Conservation (phyloP, 2,329 filamentous ascomycete species). For the Paraconiothyrium brasiliense region DNA sequence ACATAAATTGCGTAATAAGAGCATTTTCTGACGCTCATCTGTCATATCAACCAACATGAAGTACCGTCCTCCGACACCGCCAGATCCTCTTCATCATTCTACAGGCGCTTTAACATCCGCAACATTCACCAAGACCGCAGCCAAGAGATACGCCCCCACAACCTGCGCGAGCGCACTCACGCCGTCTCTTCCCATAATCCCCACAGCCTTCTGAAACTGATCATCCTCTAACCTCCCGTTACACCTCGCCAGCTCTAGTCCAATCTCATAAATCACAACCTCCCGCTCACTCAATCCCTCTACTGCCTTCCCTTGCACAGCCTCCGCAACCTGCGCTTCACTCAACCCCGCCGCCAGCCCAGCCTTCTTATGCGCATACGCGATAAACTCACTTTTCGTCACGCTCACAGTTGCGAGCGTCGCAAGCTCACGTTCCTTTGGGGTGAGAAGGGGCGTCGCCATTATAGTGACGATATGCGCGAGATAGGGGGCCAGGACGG, state of each 20-base stretch:
- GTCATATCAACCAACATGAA: no score
- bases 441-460: slow-evolving; percentile 11
- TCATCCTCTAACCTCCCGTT: slow-evolving; percentile 11
- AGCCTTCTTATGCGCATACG: slow-evolving; percentile 20
- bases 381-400: slow-evolving; percentile 12
- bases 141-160: slow-evolving; percentile 17
- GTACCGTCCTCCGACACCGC: no score
- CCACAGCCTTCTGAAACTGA: slow-evolving; percentile 8
- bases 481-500: slow-evolving; percentile 16
- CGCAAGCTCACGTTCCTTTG: slow-evolving; percentile 17
- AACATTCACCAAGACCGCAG: slow-evolving; percentile 15
- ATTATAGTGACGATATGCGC: background rate
- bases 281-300: slow-evolving; percentile 14
- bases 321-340: slow-evolving; percentile 10
- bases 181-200: slow-evolving; percentile 13
- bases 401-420: slow-evolving; percentile 14
- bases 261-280: slow-evolving; percentile 14
- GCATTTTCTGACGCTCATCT: no score
- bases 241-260: slow-evolving; percentile 13
- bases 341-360: slow-evolving; percentile 14
- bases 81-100: background rate
- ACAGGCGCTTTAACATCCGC: slow-evolving; percentile 9
- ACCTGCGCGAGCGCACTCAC: slow-evolving; percentile 16
- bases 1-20: no score
- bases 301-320: slow-evolving; percentile 5